phyloP scores from a whole-genome alignment of 1,284 basidiomycete genomes.

The Ustilago trichophora region DNA sequence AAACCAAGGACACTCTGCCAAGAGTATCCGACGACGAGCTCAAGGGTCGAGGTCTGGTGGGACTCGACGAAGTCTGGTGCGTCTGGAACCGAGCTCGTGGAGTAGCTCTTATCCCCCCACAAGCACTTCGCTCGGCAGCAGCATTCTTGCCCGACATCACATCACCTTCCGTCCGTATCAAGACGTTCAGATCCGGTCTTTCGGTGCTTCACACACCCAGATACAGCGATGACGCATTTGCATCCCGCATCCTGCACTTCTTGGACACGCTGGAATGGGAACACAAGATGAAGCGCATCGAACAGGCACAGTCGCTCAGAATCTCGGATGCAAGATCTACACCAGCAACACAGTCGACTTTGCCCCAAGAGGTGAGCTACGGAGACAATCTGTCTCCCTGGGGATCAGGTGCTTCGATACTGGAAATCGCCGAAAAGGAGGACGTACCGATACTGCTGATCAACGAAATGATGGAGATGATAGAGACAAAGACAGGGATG shows the following conservation, averaged over 20 bases:
- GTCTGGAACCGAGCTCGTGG: constrained; percentile 95
- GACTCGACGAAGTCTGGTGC: constrained; percentile 94
- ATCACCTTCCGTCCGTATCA: constrained; percentile 74
- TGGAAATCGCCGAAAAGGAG: constrained; percentile 56
- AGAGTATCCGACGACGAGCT: constrained; percentile 19
- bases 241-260: constrained; percentile 46
- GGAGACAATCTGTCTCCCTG: constrained; percentile 35
- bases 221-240: constrained; percentile 52
- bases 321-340: constrained; percentile 12
- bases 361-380: constrained; percentile 23
- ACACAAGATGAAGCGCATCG: constrained; percentile 39
- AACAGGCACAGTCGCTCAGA: constrained; percentile 28
- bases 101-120: constrained; percentile 84
- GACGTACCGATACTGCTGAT: constrained; percentile 50
- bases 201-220: constrained; percentile 84
- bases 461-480: constrained; percentile 55
- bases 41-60: constrained; percentile 71
- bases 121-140: constrained; percentile 79
- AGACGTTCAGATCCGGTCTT: constrained; percentile 78
- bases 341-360: background rate
- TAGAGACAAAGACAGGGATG: constrained; percentile 43
- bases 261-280: constrained; percentile 44
- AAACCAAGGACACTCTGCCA: constrained; percentile 25
- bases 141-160: constrained; percentile 77
- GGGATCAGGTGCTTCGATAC: constrained; percentile 45